Evolutionary conservation across 2,329 filamentous ascomycete genomes (phyloP).

Genomic region (Aspergillus pseudotamarii): DNA sequence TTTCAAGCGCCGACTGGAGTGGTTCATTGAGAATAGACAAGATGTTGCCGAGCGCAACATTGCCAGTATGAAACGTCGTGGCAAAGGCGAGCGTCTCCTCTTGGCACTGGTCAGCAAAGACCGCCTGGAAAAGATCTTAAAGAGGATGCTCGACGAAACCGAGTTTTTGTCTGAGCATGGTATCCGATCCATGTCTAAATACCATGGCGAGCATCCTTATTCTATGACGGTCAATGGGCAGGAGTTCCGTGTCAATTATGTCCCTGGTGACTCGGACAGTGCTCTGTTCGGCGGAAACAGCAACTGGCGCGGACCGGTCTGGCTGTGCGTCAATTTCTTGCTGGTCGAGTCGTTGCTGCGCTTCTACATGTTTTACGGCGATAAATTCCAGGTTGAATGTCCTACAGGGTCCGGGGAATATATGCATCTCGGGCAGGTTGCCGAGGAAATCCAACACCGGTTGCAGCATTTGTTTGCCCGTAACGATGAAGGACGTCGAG

Average conservation of each 20-base stretch:
- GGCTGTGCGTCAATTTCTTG: constrained; percentile 94
- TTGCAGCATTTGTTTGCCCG: constrained; percentile 88
- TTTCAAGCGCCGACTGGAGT: constrained; percentile 90
- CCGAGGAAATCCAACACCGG: constrained; percentile 92
- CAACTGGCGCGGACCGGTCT: constrained; percentile 95
- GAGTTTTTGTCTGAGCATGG: constrained; percentile 91
- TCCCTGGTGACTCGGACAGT: constrained; percentile 94
- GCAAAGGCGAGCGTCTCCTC: constrained; percentile 85
- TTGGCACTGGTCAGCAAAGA: constrained; percentile 91
- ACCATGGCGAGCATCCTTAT: constrained; percentile 85
- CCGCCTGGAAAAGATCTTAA: constrained; percentile 83
- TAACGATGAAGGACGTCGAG: constrained; percentile 81
- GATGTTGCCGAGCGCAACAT: constrained; percentile 93
- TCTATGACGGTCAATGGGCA: constrained; percentile 96
- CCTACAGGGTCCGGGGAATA: constrained; percentile 90
- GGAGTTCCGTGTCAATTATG: constrained; percentile 81
- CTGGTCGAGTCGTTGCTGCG: constrained; percentile 91
- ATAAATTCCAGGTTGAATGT: constrained; percentile 85
- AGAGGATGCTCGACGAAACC: constrained; percentile 89
- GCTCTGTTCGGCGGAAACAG: constrained; percentile 95
- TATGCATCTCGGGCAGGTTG: constrained; percentile 94
- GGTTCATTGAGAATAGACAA: constrained; percentile 87
- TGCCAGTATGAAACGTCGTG: constrained; percentile 85
- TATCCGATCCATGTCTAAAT: constrained; percentile 88
- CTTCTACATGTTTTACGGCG: constrained; percentile 95